A percentile compares a stretch with the other conserved stretches of the same genome.
phyloP scores from a whole-genome alignment of 108 stramenopile species.

The Cyclotella atomus region DNA sequence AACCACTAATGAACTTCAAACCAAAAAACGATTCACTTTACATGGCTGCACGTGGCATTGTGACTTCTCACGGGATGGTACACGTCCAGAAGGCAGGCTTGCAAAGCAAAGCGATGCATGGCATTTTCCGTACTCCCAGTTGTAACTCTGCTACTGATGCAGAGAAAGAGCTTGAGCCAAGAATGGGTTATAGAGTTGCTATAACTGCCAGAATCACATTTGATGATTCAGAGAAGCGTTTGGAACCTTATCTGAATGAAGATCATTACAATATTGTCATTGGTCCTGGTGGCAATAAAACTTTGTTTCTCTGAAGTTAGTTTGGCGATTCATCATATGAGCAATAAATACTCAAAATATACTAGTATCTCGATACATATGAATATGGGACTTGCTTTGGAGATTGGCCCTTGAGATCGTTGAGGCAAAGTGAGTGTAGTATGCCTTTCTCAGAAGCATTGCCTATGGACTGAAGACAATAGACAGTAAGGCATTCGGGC shows the following conservation, averaged over 20 bases:
- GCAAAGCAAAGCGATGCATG: constrained; percentile 24
- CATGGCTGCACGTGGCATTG: constrained; percentile 26
- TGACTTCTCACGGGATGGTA: constrained; percentile 26
- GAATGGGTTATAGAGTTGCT: constrained; percentile 28
- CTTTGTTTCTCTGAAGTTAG: no score
- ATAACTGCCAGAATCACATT: constrained; percentile 23
- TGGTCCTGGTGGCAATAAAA: not conserved
- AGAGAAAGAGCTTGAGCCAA: not conserved
- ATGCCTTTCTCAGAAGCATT: no score
- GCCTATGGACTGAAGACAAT: no score
- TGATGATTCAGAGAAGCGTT: not conserved
- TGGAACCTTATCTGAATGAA: not conserved
- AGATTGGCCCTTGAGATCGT: no score
- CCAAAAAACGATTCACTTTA: constrained; percentile 25
- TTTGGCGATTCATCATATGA: no score
- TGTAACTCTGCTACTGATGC: constrained; percentile 12
- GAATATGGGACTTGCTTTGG: no score
- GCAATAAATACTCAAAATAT: no score
- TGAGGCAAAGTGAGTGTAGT: no score
- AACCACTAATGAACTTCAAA: constrained; percentile 26
- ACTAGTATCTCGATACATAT: no score
- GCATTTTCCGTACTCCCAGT: constrained; percentile 29
- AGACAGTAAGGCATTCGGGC: no score
- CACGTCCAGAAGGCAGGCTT: constrained; percentile 25
- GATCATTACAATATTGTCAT: not conserved